Evolutionary conservation across 257 asterid species (phyloP), one percentile per base, ranked within the genome.

Genomic region (Euphrasia confusa): DNA sequence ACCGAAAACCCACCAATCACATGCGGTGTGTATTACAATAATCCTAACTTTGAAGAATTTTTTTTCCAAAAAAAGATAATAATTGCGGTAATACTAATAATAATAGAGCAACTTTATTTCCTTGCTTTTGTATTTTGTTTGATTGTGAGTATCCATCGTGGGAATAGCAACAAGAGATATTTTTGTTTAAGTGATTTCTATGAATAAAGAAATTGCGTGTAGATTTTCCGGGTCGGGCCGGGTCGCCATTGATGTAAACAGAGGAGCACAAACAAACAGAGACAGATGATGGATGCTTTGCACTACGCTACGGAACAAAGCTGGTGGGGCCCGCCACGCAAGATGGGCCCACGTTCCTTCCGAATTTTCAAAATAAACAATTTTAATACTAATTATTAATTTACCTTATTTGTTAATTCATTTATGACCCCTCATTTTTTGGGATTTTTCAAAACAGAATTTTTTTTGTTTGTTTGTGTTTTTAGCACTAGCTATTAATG

Each of bases 191-290:
- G 61, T 62, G 68, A 17, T 48, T 13, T 33, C 7, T 37, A 67
- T 40, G 67, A 68, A 52, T 63, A 63, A 70, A 75, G 60, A 62
- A 66, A 48, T 24, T 2, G 4, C 28, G 17, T 33, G 18, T 28
- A 54, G 28, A 71, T 61, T 65, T 55, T 73, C 63, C 33, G 5
- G 5, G 33, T 0, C 4, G 33, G 5, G 33, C 33, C 4, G 33
- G 84, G 92, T 78, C 79, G 81, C 89, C 92, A 84, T 73, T 64
- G 90, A 77, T 74, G 82, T 74, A 68, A 68, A 67, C 87, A 58
- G 75, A 75, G 73, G 67, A 59, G 80, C 77, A 68, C 71, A 68
- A 77, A 56, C 21, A 53, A 71, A 69, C 73, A 65, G 39, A 1
- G 62, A 58, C 28, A 17, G 61, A 58, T 67, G 72, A 65, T 58